phyloP scores from a whole-genome alignment of 2,329 filamentous ascomycete genomes.

The Ceratocystis destructans region DNA sequence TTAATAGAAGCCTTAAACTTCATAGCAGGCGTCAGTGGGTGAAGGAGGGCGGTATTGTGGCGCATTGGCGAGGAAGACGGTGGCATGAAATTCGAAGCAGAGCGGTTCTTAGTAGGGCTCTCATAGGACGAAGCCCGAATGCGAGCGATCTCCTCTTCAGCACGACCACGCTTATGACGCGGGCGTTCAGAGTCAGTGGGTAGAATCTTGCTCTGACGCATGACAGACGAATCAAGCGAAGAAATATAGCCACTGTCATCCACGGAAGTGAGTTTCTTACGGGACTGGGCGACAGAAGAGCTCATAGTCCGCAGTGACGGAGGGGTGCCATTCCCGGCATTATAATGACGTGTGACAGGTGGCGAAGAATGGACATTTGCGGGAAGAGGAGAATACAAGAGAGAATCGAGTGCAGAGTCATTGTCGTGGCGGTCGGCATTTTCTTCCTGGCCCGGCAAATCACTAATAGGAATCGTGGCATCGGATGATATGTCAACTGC shows the following conservation, averaged over 20 bases:
- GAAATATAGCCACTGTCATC: conserved; percentile 96
- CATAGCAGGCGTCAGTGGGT: conserved; percentile 69
- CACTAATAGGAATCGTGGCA: conserved; percentile 61
- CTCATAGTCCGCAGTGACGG: conserved; percentile 48
- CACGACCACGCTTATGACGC: conserved; percentile 72
- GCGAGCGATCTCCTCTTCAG: conserved; percentile 89
- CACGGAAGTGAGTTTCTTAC: conserved; percentile 64
- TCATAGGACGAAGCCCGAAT: conserved; percentile 87
- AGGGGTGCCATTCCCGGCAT: conserved; percentile 56
- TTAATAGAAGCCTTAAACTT: conserved; percentile 55
- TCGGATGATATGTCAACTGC: conserved; percentile 57
- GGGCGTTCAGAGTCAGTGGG: conserved; percentile 72
- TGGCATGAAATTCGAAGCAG: conserved; percentile 37
- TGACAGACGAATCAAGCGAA: conserved; percentile 79
- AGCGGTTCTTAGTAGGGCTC: conserved; percentile 63
- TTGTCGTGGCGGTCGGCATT: conserved; percentile 30
- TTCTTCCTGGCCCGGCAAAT: conserved; percentile 44
- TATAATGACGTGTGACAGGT: conserved; percentile 51
- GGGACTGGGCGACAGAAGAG: conserved; percentile 52
- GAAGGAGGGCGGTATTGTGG: conserved; percentile 43
- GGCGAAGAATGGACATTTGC: conserved; percentile 79
- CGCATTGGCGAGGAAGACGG: conserved; percentile 57
- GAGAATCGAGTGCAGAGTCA: conserved; percentile 30
- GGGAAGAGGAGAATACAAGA: conserved; percentile 56
- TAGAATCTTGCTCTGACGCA: conserved; percentile 54